Evolutionary conservation across 2,329 filamentous ascomycete species (phyloP).

Genomic region (Epichloe amarillans): DNA sequence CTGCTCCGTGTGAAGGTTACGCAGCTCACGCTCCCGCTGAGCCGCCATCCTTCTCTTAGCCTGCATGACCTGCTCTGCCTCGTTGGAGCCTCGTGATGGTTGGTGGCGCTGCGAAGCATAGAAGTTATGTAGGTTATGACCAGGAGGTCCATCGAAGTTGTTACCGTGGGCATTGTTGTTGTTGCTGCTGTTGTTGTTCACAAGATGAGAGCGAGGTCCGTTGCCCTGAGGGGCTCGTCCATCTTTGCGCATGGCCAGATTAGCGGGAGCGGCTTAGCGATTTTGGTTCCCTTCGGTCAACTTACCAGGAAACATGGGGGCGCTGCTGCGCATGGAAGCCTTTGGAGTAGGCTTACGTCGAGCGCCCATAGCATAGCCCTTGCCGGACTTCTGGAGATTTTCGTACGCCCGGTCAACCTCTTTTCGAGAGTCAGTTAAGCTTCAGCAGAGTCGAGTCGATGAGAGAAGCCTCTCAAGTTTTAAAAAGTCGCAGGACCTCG

Average conservation of each 20-base stretch:
- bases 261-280: slow-evolving; percentile 10
- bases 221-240: slow-evolving; percentile 53
- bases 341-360: slow-evolving; percentile 51
- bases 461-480: background rate
- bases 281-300: background rate
- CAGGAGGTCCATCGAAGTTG: slow-evolving; percentile 59
- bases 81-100: slow-evolving; percentile 66
- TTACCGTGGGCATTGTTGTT: slow-evolving; percentile 50
- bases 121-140: slow-evolving; percentile 76
- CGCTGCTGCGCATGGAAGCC: slow-evolving; percentile 4
- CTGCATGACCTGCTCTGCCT: slow-evolving; percentile 98
- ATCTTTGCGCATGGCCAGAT: slow-evolving; percentile 35
- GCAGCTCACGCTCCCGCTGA: slow-evolving; percentile 95
- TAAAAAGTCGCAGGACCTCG: background rate
- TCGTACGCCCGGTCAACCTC: slow-evolving; percentile 95
- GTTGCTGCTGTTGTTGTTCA: slow-evolving; percentile 56
- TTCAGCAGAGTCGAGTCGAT: background rate
- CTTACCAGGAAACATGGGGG: slow-evolving; percentile 6
- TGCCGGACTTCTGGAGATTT: slow-evolving; percentile 92
- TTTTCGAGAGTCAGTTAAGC: slow-evolving; percentile 23
- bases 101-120: slow-evolving; percentile 91
- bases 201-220: slow-evolving; percentile 64
- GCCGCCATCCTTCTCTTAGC: slow-evolving; percentile 98
- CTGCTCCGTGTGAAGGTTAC: slow-evolving; percentile 99
- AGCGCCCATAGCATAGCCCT: slow-evolving; percentile 61